Conservation (phyloP, 257 asterid genomes). For the Jasminum sambac region DNA sequence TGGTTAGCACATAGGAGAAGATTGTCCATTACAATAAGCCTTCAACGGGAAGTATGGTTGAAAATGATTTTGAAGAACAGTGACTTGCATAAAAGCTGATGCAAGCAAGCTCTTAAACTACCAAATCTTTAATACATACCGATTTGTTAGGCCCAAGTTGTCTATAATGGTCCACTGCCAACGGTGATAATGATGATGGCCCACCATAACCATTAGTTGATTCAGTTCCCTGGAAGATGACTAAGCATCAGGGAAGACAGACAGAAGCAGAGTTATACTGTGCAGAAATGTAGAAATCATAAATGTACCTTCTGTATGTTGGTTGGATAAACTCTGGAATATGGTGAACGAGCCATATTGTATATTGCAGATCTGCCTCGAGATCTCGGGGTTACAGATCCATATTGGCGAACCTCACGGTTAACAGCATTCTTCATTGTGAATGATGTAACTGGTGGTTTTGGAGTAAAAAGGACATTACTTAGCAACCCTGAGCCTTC, state of each 20-base stretch:
- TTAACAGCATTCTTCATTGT: slow-evolving; percentile 20
- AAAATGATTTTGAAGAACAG: too few species aligned
- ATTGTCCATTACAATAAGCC: too few species aligned
- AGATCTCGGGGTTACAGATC: slow-evolving; percentile 41
- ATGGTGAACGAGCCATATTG: slow-evolving; percentile 53
- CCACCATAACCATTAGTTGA: slow-evolving; percentile 43
- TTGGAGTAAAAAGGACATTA: slow-evolving; percentile 42
- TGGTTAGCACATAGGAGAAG: too few species aligned
- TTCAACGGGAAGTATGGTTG: too few species aligned
- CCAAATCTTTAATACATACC: slow-evolving; percentile 35
- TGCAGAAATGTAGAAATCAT: slow-evolving; percentile 3
- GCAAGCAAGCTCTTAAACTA: neutral
- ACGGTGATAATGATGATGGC: slow-evolving; percentile 37
- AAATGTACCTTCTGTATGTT: slow-evolving; percentile 46
- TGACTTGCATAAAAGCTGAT: too few species aligned
- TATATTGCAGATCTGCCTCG: slow-evolving; percentile 52
- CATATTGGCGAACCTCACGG: slow-evolving; percentile 31
- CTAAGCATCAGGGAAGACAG: slow-evolving; percentile 11
- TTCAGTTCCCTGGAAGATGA: slow-evolving; percentile 55
- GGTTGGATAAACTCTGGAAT: slow-evolving; percentile 37
- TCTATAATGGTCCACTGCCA: slow-evolving; percentile 39
- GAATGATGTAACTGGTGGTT: slow-evolving; percentile 43
- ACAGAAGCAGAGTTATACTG: slow-evolving; percentile 6
- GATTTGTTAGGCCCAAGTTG: slow-evolving; percentile 38
- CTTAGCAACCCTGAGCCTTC: slow-evolving; percentile 43